Conservation (phyloP, 2,329 filamentous ascomycete genomes). For the Geoglossum cookeanum region DNA sequence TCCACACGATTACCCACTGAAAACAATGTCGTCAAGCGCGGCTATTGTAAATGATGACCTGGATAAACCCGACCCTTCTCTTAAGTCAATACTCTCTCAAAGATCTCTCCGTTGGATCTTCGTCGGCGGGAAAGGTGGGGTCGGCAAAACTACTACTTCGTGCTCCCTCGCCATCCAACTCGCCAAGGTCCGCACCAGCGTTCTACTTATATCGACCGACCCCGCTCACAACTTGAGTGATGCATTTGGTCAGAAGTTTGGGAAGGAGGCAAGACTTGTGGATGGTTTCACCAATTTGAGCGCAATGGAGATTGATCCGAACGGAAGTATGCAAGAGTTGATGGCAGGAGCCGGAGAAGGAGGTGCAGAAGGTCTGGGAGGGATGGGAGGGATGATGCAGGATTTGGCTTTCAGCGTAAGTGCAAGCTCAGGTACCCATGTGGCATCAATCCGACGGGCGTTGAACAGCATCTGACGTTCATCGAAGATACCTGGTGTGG, state of each 20-base stretch:
- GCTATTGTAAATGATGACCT: constrained; percentile 31
- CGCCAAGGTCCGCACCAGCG: constrained; percentile 81
- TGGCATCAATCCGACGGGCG: not conserved
- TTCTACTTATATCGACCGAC: constrained; percentile 94
- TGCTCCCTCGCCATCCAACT: constrained; percentile 97
- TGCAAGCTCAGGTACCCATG: constrained; percentile 7
- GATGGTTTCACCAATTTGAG: constrained; percentile 86
- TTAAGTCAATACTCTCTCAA: constrained; percentile 90
- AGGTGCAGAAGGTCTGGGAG: constrained; percentile 44
- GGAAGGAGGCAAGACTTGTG: constrained; percentile 87
- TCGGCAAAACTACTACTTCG: constrained; percentile 98
- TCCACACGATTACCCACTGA: not conserved
- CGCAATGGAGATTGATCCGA: constrained; percentile 98
- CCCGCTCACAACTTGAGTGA: constrained; percentile 96
- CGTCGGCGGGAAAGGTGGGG: constrained; percentile 93
- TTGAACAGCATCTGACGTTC: not conserved
- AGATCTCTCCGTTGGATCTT: constrained; percentile 96
- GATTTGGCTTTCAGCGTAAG: constrained; percentile 85
- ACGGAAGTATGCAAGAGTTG: constrained; percentile 91
- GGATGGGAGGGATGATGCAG: constrained; percentile 93
- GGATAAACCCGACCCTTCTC: constrained; percentile 72
- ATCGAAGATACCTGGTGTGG: constrained; percentile 78
- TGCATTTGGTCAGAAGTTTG: constrained; percentile 97
- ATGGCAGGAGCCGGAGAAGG: constrained; percentile 60
- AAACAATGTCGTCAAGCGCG: not conserved